A percentile compares a stretch with the other conserved stretches of the same genome.
Evolutionary conservation across 2,329 filamentous ascomycete genomes (phyloP).

Genomic region (Beauveria sp.): DNA sequence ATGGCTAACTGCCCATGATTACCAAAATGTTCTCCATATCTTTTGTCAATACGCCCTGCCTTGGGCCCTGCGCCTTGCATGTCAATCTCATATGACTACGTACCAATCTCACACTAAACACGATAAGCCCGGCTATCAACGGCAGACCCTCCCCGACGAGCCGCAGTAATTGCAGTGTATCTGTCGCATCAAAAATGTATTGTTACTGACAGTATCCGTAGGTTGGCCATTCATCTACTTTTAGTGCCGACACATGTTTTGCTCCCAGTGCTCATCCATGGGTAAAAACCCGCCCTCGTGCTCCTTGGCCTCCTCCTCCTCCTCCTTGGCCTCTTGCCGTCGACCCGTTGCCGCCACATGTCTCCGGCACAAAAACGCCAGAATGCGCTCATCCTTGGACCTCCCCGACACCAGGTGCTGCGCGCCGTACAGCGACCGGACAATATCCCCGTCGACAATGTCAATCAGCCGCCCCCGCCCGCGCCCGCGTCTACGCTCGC

Average conservation of each 20-base stretch:
- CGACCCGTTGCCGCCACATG: not conserved
- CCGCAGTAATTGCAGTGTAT: no score
- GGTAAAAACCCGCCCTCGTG: not conserved
- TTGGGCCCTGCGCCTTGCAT: not conserved
- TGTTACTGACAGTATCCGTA: not conserved
- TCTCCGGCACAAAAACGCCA: constrained; percentile 13
- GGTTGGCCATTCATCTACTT: not conserved
- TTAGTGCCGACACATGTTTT: constrained; percentile 2
- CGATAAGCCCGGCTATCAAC: not conserved
- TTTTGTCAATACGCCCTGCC: not conserved
- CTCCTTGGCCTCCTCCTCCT: no score
- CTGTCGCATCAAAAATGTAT: not conserved
- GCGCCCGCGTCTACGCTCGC: constrained; percentile 20
- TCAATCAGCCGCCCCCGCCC: not conserved
- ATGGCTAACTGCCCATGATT: not conserved
- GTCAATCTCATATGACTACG: not conserved
- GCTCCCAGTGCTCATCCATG: not conserved
- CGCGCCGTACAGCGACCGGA: constrained; percentile 3
- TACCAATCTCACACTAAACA: not conserved
- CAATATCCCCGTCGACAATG: constrained; percentile 5
- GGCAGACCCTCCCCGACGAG: not conserved
- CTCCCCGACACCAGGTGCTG: not conserved
- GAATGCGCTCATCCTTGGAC: constrained; percentile 16
- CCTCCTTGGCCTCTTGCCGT: not conserved
- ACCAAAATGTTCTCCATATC: not conserved